Evolutionary conservation across 495 filamentous ascomycete genomes (phyloP).

Genomic region (Recurvomyces mirabilis): DNA sequence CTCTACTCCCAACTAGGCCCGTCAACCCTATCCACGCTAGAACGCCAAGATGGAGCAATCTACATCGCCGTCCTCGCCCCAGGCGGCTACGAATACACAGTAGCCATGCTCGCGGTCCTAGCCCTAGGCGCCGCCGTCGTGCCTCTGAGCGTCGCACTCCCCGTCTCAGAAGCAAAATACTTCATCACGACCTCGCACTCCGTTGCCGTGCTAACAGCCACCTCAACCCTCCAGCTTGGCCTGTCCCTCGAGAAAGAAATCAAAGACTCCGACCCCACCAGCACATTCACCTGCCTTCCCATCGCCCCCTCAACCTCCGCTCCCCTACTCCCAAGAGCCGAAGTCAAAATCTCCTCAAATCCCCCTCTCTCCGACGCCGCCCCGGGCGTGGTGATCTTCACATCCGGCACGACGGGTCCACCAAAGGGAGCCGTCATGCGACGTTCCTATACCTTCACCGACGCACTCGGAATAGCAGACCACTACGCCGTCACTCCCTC

Average conservation of each 20-base stretch:
- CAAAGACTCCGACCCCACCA: slow-evolving; percentile 5
- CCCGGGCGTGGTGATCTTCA: slow-evolving; percentile 32
- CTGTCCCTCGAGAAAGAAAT: slow-evolving; percentile 16
- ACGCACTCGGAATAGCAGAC: slow-evolving; percentile 28
- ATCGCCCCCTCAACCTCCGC: slow-evolving; percentile 21
- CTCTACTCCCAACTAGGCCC: slow-evolving; percentile 15
- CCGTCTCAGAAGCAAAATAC: slow-evolving; percentile 36
- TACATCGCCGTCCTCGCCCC: slow-evolving; percentile 38
- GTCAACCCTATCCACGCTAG: slow-evolving; percentile 16
- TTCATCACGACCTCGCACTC: slow-evolving; percentile 30
- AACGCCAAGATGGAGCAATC: slow-evolving; percentile 32
- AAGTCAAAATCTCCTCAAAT: slow-evolving; percentile 27
- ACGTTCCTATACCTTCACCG: slow-evolving; percentile 26
- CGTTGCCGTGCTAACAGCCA: slow-evolving; percentile 22
- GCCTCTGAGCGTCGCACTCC: slow-evolving; percentile 28
- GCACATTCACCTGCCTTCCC: slow-evolving; percentile 20
- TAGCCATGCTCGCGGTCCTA: slow-evolving; percentile 36
- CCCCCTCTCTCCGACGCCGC: slow-evolving; percentile 26
- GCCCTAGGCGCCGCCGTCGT: slow-evolving; percentile 36
- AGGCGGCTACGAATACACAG: slow-evolving; percentile 40
- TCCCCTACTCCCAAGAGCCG: slow-evolving; percentile 8
- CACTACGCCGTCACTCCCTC: slow-evolving; percentile 24
- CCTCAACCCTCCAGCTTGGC: slow-evolving; percentile 22
- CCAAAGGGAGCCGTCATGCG: slow-evolving; percentile 35
- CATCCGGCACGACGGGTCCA: slow-evolving; percentile 33